Conservation (phyloP, 129 eudicot genomes). For the Escallonia herrerae region DNA sequence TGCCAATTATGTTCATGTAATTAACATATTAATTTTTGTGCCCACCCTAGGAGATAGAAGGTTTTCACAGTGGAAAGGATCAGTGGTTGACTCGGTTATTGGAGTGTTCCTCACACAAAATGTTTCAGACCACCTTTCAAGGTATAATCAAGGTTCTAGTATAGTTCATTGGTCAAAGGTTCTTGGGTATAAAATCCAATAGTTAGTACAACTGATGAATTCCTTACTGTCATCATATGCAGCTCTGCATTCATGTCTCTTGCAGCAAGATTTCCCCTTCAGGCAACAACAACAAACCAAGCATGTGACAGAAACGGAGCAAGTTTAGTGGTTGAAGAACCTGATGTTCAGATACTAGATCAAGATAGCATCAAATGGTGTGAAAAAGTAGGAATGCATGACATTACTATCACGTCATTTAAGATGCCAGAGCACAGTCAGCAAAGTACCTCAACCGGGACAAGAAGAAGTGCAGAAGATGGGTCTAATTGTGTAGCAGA, state of each 20-base stretch:
- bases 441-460: constrained; percentile 10
- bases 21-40: too few relatives aligned
- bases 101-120: constrained; percentile 91
- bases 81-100: constrained; percentile 86
- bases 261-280: constrained; percentile 56
- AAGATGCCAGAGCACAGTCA: constrained; percentile 16
- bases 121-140: constrained; percentile 89
- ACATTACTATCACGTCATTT: constrained; percentile 21
- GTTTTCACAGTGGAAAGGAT: constrained; percentile 91
- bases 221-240: constrained; percentile 24
- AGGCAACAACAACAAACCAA: constrained; percentile 21
- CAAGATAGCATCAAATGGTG: constrained; percentile 29
- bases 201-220: background rate
- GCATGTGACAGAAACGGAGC: constrained; percentile 17
- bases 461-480: constrained; percentile 8
- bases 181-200: background rate
- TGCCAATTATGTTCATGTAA: background rate
- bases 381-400: constrained; percentile 18
- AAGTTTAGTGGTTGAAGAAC: constrained; percentile 33
- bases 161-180: background rate
- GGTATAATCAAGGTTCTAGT: constrained; percentile 33
- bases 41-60: constrained; percentile 59
- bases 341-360: constrained; percentile 31
- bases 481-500: constrained; percentile 22
- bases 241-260: constrained; percentile 94